Conservation (phyloP, 352 stramenopile genomes). For the Pythium guiyangense region DNA sequence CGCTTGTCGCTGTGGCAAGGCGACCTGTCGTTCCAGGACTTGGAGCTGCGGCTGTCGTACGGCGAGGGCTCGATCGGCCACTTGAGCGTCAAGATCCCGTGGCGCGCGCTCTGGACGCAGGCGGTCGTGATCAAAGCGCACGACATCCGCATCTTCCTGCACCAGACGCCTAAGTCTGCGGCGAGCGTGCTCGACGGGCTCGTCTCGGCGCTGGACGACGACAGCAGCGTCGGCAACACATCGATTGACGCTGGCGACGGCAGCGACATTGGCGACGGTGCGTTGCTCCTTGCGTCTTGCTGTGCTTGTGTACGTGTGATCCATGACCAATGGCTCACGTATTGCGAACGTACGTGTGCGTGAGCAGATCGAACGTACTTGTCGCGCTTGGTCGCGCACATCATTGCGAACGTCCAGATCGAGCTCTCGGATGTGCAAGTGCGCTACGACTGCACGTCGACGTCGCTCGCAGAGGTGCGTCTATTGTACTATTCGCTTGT, state of each 20-base stretch:
- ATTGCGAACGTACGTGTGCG: no score
- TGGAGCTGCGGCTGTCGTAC: constrained; percentile 76
- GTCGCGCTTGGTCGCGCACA: constrained; percentile 74
- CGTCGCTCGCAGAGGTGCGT: constrained; percentile 55
- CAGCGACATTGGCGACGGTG: constrained; percentile 35
- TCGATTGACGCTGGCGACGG: constrained; percentile 17
- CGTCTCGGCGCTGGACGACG: constrained; percentile 18
- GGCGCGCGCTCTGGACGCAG: constrained; percentile 80
- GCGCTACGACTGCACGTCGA: constrained; percentile 73
- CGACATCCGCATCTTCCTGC: constrained; percentile 62
- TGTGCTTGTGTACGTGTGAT: background rate
- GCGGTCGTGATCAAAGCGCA: constrained; percentile 75
- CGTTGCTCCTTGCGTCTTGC: background rate
- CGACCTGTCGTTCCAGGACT: constrained; percentile 78
- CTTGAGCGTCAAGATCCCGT: constrained; percentile 82
- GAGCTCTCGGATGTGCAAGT: constrained; percentile 78
- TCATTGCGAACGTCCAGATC: constrained; percentile 86
- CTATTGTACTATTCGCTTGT: background rate
- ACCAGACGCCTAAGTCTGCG: constrained; percentile 38
- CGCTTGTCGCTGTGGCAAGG: constrained; percentile 83
- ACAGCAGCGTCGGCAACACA: constrained; percentile 11
- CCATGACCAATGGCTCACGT: no score
- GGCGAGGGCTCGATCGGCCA: constrained; percentile 72
- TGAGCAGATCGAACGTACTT: constrained; percentile 72
- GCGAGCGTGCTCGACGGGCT: constrained; percentile 10